Percentiles rank a stretch among this genome's conserved stretches.
Conservation (phyloP, 352 stramenopile genomes). For the Pythium phragmitis region DNA sequence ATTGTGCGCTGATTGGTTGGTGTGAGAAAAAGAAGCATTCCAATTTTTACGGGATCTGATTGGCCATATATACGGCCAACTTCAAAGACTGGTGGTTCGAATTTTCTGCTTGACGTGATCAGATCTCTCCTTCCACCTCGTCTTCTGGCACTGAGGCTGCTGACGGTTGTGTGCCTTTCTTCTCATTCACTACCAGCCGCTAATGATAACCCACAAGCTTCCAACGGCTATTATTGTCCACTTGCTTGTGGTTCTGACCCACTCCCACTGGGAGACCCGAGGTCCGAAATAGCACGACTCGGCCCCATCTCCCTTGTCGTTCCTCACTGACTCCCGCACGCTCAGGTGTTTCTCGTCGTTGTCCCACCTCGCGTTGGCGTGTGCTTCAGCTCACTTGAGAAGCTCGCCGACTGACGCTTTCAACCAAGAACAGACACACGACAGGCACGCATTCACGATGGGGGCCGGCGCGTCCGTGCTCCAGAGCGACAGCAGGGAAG, state of each 20-base stretch:
- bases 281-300: too few relatives aligned
- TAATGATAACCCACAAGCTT: not conserved
- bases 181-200: not conserved
- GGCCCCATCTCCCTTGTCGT: too few relatives aligned
- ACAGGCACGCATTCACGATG: slow-evolving; percentile 11
- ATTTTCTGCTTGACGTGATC: not conserved
- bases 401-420: not conserved
- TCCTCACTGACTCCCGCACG: too few relatives aligned
- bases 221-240: not conserved
- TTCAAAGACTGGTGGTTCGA: not conserved
- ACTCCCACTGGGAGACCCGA: too few relatives aligned
- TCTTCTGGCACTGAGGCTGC: not conserved
- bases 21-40: slow-evolving; percentile 8
- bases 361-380: too few relatives aligned
- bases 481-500: slow-evolving; percentile 6
- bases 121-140: not conserved
- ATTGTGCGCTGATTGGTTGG: slow-evolving; percentile 9
- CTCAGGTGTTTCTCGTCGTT: too few relatives aligned
- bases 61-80: not conserved
- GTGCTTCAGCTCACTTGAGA: too few relatives aligned
- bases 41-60: slow-evolving; percentile 6
- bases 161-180: not conserved
- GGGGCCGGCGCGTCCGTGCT: slow-evolving; percentile 29
- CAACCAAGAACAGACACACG: not conserved
- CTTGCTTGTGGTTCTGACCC: too few relatives aligned